phyloP scores from a whole-genome alignment of 2,329 filamentous ascomycete genomes.

The Aspergillus neoniger region DNA sequence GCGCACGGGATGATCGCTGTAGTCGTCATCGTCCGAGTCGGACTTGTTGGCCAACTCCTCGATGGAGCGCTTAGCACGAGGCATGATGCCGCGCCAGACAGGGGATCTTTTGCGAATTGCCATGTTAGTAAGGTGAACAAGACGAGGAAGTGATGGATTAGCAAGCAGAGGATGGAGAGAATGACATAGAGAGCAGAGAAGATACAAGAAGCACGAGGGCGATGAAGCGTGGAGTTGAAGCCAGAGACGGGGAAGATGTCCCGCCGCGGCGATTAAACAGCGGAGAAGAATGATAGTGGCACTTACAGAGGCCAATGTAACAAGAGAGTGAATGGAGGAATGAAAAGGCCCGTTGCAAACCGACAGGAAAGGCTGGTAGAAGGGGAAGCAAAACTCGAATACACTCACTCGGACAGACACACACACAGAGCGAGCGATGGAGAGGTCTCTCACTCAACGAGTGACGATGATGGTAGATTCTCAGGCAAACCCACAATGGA shows the following conservation, averaged over 20 bases:
- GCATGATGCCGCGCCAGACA: slow-evolving; percentile 30
- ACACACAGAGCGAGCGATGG: no score
- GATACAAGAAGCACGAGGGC: neutral
- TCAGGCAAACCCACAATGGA: slow-evolving; percentile 20
- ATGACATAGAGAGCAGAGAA: neutral
- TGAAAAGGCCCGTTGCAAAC: neutral
- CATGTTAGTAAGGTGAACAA: slow-evolving; percentile 3
- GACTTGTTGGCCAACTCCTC: slow-evolving; percentile 48
- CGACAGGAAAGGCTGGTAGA: slow-evolving; percentile 9
- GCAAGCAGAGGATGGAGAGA: neutral
- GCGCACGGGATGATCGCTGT: slow-evolving; percentile 40
- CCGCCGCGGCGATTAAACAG: neutral
- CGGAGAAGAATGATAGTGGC: neutral
- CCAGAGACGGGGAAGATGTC: neutral
- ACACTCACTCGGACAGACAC: no score
- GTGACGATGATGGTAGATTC: neutral
- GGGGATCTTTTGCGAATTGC: neutral
- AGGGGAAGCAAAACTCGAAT: no score
- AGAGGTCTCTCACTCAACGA: slow-evolving; percentile 11
- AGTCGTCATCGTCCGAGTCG: slow-evolving; percentile 50
- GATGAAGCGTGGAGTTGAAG: neutral
- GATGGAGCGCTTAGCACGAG: slow-evolving; percentile 42
- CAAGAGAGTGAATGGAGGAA: neutral
- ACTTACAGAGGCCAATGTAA: neutral
- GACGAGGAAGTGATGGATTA: neutral